These are phyloP conservation scores for Metschnikowia chrysomelidarum DNA, from an alignment of 805 yeast genomes.

Conservation along the genomic window DNA sequence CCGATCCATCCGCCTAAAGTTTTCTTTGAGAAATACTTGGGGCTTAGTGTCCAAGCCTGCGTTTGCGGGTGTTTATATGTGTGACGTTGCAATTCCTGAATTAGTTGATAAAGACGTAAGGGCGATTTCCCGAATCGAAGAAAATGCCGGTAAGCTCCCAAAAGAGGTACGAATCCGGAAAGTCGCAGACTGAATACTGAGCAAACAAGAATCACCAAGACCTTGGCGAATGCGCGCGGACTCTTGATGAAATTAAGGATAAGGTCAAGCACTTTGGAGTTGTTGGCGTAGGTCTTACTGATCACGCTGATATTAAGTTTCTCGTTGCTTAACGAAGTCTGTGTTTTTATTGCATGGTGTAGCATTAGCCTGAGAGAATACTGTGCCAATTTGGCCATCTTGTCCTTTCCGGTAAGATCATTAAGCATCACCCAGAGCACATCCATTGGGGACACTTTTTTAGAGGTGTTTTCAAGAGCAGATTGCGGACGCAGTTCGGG, in stretches of 20 bases:
- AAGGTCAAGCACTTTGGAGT: conserved; percentile 32
- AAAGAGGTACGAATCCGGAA: conserved; percentile 44
- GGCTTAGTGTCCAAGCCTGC: conserved; percentile 14
- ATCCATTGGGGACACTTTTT: conserved; percentile 32
- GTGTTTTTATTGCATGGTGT: conserved; percentile 43
- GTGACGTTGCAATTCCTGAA: conserved; percentile 25
- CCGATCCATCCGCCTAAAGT: conserved; percentile 52
- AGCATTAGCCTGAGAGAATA: conserved; percentile 55
- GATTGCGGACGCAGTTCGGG: not conserved
- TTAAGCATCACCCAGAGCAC: conserved; percentile 53
- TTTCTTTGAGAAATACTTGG: conserved; percentile 36
- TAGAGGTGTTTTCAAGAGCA: not conserved
- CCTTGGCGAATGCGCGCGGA: conserved; percentile 37
- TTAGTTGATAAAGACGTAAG: conserved; percentile 45
- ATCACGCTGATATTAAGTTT: conserved; percentile 31
- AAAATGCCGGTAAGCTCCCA: conserved; percentile 61
- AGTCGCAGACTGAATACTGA: conserved; percentile 41
- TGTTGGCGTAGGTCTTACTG: conserved; percentile 30
- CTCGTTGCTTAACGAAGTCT: conserved; percentile 33
- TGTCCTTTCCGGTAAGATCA: conserved; percentile 67
- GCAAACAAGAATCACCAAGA: conserved; percentile 35
- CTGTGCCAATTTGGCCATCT: conserved; percentile 62
- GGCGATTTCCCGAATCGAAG: conserved; percentile 72
- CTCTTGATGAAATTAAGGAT: conserved; percentile 33
- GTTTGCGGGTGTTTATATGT: conserved; percentile 10